Percentiles rank a stretch among this genome's conserved stretches.
Evolutionary conservation across 345 rosid species (phyloP).

Genomic region (Corymbia maculata): DNA sequence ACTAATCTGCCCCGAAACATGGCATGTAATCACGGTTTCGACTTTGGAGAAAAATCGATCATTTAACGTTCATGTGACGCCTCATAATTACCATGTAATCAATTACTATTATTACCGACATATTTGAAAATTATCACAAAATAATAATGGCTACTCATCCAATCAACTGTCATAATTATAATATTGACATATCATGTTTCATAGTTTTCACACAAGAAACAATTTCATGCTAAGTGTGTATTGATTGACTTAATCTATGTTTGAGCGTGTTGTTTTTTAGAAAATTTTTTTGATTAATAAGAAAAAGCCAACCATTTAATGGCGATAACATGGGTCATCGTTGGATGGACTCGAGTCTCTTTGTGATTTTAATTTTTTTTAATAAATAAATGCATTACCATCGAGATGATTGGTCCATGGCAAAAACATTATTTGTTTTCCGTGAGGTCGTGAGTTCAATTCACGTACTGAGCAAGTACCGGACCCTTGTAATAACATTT

Average conservation of each 20-base stretch:
- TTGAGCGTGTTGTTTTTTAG: not conserved
- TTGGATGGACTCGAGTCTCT: not conserved
- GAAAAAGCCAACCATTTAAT: not conserved
- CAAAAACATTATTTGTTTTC: not conserved
- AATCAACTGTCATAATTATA: not conserved
- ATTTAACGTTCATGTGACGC: not conserved
- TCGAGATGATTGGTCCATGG: not conserved
- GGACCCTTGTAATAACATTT: not conserved
- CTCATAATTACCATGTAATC: not conserved
- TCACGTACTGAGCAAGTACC: not conserved
- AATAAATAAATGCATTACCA: not conserved
- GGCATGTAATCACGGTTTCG: not conserved
- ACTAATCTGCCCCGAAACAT: not conserved
- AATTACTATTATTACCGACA: not conserved
- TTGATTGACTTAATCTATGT: not conserved
- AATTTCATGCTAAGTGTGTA: not conserved
- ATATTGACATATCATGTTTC: not conserved
- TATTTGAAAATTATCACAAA: no score
- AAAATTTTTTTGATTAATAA: not conserved
- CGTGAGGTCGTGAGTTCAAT: not conserved
- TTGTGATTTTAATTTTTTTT: not conserved
- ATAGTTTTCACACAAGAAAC: not conserved
- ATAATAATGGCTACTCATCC: not conserved
- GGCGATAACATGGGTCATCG: not conserved
- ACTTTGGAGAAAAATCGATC: not conserved